Evolutionary conservation across 805 yeast genomes (phyloP), one percentile per base, ranked within the genome.

Genomic region (Candida pini): DNA sequence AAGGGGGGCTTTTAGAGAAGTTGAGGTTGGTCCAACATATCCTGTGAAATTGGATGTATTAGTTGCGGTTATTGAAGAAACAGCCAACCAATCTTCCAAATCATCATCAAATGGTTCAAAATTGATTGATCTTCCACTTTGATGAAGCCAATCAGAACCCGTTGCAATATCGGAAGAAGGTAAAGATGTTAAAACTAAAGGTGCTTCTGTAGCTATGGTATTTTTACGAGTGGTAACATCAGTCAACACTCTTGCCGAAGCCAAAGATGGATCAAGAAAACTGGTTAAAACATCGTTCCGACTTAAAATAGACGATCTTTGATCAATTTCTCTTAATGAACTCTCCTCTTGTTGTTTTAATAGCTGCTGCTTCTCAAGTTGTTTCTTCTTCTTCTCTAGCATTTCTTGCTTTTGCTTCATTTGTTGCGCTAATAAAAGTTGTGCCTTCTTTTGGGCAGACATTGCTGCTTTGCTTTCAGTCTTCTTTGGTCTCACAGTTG

Each of bases 391-490:
- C 8, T n/a, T 41, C 26, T 44, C 48, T 19, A 44, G 21, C 13
- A 39, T 16, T 21, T 39, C 36, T 35, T 43, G 46, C 29, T 43
- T 46, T 29, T 43, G 47, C 15, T 41, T 36, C 46, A 46, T 34
- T 31, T 46, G 50, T 33, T 46, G 45, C 1, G 50, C 50, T 19
- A 46, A 28, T 32, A 46, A 24, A 18, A 46, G 21, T 26, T 44
- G 46, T 6, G 50, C 50, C 24, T 42, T 42, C 28, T 44, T 39
- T 26, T 46, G 50, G 22, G 48, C 44, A 23, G 44, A 41, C 7
- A 41, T 31, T 9, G 43, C 46, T 7, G 47, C 46, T 24, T 43
- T 46, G 18, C 45, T 35, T 28, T 46, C 50, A 2, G 36, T 30
- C 27, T 43, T 46, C 36, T 41, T 46, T 10, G 33, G 23, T 23